Conservation (phyloP, 1,284 basidiomycete genomes). For the Puccinia horiana region DNA sequence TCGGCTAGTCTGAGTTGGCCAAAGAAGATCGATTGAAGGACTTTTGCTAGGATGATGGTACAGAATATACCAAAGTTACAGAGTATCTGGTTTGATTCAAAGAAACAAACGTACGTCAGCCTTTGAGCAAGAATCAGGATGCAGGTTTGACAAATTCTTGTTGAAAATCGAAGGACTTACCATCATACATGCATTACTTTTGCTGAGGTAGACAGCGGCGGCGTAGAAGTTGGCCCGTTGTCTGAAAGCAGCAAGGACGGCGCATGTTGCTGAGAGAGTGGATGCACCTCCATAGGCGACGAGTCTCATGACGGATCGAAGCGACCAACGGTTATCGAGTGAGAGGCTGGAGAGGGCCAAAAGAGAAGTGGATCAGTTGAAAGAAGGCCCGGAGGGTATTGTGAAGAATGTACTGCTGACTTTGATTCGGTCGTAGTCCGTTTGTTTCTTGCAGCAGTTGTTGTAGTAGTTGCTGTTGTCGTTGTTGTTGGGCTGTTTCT, state of each 20-base stretch:
- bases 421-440: not conserved
- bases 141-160: not conserved
- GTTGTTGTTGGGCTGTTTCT: not conserved
- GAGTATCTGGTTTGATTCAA: constrained; percentile 68
- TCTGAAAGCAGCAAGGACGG: constrained; percentile 73
- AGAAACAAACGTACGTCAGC: not conserved
- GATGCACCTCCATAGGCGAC: constrained; percentile 41
- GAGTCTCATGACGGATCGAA: constrained; percentile 26
- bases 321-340: not conserved
- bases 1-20: constrained; percentile 83
- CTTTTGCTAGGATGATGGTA: constrained; percentile 72
- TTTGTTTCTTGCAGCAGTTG: not conserved
- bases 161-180: constrained; percentile 62
- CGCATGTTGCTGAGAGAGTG: constrained; percentile 45
- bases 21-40: constrained; percentile 86
- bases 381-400: not conserved
- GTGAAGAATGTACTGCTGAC: not conserved
- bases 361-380: not conserved
- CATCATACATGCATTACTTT: constrained; percentile 83
- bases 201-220: constrained; percentile 85
- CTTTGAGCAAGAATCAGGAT: not conserved
- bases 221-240: constrained; percentile 91
- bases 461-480: not conserved
- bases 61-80: constrained; percentile 85
- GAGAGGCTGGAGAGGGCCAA: not conserved